These are phyloP conservation scores for Eragrostis curvula DNA, from an alignment of 176 grass and related monocot genomes.

Conservation along the genomic window DNA sequence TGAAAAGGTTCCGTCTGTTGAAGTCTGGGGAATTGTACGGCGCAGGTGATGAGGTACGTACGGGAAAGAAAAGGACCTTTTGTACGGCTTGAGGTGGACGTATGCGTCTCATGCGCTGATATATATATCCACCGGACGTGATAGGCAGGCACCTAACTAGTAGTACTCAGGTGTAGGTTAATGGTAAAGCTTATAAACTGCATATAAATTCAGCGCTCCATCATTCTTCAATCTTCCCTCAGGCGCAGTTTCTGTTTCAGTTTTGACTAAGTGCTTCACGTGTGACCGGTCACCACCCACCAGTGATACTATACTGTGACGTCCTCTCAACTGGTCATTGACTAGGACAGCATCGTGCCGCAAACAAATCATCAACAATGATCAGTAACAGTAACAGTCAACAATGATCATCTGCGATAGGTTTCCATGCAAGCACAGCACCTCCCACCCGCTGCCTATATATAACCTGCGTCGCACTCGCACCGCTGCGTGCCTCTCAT, in stretches of 20 bases:
- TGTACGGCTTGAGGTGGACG: not conserved
- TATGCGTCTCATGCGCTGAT: not conserved
- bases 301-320: not conserved
- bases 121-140: not conserved
- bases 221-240: too few species aligned
- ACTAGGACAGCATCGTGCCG: conserved; percentile 1
- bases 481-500: not conserved
- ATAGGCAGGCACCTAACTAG: too few species aligned
- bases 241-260: not conserved
- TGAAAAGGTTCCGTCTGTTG: conserved; percentile 14
- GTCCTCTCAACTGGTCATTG: conserved; percentile 25
- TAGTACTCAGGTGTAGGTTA: too few species aligned
- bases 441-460: not conserved
- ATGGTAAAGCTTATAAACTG: too few species aligned
- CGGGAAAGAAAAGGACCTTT: not conserved
- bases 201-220: too few species aligned
- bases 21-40: not conserved
- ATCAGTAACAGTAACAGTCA: not conserved
- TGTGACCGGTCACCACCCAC: not conserved
- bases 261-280: not conserved
- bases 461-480: not conserved
- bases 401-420: not conserved
- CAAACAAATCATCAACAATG: not conserved
- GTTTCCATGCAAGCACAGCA: not conserved
- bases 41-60: conserved; percentile 14